Conservation (phyloP, 257 asterid genomes). For the Cinchona pubescens region DNA sequence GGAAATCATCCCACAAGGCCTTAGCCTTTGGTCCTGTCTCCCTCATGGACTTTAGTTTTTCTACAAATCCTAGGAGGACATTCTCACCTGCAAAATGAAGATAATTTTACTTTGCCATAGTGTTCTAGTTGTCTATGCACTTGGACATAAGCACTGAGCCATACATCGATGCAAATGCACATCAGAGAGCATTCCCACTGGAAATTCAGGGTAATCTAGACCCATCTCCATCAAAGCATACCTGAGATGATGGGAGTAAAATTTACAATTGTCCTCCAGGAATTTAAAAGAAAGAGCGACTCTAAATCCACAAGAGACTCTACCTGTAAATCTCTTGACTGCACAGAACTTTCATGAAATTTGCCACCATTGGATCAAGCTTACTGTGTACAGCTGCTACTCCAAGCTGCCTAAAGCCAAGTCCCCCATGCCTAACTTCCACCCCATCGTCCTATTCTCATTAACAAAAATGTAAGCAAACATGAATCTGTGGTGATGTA, state of each 20-base stretch:
- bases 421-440: constrained; percentile 81
- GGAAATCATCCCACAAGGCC: constrained; percentile 59
- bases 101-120: background rate
- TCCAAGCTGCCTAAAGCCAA: constrained; percentile 71
- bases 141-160: background rate
- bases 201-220: constrained; percentile 66
- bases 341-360: constrained; percentile 69
- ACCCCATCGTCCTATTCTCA: constrained; percentile 69
- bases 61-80: constrained; percentile 34
- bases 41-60: constrained; percentile 20
- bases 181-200: constrained; percentile 76
- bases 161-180: constrained; percentile 64
- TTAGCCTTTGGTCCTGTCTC: constrained; percentile 33
- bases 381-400: constrained; percentile 64
- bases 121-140: background rate
- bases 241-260: constrained; percentile 25
- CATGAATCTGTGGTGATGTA: background rate
- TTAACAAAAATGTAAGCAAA: background rate
- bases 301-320: background rate
- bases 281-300: background rate
- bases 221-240: constrained; percentile 91
- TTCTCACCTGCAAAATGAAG: constrained; percentile 54
- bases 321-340: constrained; percentile 84
- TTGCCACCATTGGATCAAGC: constrained; percentile 73
- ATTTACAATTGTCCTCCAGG: background rate